These are phyloP conservation scores for Saccharomycopsis crataegensis DNA, from an alignment of 1,139 yeast genomes.

Conservation along the genomic window DNA sequence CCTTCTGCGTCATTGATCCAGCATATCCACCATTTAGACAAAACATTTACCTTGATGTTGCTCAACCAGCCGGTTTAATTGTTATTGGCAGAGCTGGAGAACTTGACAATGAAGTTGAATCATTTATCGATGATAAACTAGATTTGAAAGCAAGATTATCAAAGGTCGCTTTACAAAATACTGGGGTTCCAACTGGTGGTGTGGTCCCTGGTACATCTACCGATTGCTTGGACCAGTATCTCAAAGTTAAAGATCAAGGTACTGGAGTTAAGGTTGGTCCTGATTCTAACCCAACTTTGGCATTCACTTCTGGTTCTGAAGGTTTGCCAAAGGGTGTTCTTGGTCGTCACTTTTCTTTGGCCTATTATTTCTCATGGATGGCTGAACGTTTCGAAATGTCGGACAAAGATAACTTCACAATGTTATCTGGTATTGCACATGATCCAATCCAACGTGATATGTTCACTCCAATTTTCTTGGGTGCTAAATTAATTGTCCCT, in stretches of 20 bases:
- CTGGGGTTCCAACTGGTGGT: constrained; percentile 63
- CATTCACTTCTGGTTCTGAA: constrained; percentile 97
- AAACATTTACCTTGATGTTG: constrained; percentile 84
- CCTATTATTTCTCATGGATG: constrained; percentile 99
- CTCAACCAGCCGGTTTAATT: constrained; percentile 84
- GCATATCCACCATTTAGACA: constrained; percentile 99
- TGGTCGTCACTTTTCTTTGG: constrained; percentile 94
- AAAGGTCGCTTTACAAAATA: constrained; percentile 65
- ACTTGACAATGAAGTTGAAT: constrained; percentile 66
- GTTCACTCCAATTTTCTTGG: constrained; percentile 94
- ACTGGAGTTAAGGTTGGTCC: constrained; percentile 97
- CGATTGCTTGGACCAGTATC: constrained; percentile 48
- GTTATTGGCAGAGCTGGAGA: constrained; percentile 87
- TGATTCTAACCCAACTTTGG: constrained; percentile 91
- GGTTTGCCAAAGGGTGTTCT: constrained; percentile 98
- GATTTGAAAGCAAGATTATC: constrained; percentile 69
- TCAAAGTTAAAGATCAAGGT: constrained; percentile 41
- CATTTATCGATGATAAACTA: constrained; percentile 65
- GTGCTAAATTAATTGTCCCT: constrained; percentile 89
- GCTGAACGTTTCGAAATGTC: constrained; percentile 71
- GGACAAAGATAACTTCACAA: constrained; percentile 82
- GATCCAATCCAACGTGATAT: constrained; percentile 99
- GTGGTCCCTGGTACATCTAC: constrained; percentile 16
- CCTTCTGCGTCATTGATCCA: constrained; percentile 96
- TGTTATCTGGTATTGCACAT: constrained; percentile 98